Base-by-base conservation (phyloP, 2,329 filamentous ascomycete species). In the Fusarium burgessii region DNA sequence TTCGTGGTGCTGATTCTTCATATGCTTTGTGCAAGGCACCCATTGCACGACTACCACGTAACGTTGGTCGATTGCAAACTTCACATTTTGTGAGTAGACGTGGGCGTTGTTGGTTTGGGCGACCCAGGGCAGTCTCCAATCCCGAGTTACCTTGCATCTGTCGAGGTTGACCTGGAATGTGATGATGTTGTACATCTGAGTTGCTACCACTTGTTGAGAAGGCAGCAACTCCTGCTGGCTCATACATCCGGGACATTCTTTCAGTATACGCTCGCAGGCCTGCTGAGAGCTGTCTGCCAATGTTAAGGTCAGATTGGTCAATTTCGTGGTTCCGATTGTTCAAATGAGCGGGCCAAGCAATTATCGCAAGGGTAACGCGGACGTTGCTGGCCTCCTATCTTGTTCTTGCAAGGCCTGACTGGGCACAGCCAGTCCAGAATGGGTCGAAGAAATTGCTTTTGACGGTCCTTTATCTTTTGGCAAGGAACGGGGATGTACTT, bases 371-470 rank as follows among this genome's bases (percentile, higher is more conserved):
- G 29, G 6, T 35, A 27, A 9, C 40, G 36, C 11, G 60, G 33
- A 11, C 46, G 38, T 35, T 61, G 23, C 15, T 62, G 32, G 14
- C 38, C 25, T 8, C 17, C 9, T 13, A 23, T 23, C 23, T 51
- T 20, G 7, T 58, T 36, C 8, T 45, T 42, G 29, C 66, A 74
- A 17, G 36, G 36, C 25, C 33, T 13, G 9, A 43, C 15, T 13
- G 52, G 55, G 14, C n/a, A 46, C 9, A 74, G 2, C 25, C 47
- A 57, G 35, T 68, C 36, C n/a, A 70, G 41, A 14, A 72, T 10
- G 2, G 45, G 20, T 20, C 40, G 40, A 13, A 69, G 14, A 14
- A 46, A 62, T n/a, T 49, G 42, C 25, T 42, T 18, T 13, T 52
- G 38, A 10, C 59, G 60, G n/a, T 29, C 41, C 32, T 45, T 45